phyloP scores from a whole-genome alignment of 2,329 filamentous ascomycete species.

The Aspergillus flavus region DNA sequence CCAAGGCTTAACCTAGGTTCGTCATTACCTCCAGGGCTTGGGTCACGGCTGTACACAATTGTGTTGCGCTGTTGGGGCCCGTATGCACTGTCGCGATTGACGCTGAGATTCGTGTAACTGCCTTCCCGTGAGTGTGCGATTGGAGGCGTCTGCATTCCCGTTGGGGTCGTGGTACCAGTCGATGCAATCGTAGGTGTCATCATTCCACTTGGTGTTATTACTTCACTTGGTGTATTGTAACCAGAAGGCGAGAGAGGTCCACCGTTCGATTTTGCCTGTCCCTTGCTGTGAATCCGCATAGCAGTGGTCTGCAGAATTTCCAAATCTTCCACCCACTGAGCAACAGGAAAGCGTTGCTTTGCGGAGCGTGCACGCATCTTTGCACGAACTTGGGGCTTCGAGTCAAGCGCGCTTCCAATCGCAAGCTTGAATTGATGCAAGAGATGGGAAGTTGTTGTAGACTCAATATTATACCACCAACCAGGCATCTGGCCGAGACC shows the following conservation, averaged over 20 bases:
- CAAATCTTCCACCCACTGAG: slow-evolving; percentile 67
- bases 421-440: slow-evolving; percentile 67
- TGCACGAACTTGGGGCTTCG: slow-evolving; percentile 57
- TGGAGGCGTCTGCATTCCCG: slow-evolving; percentile 38
- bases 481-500: slow-evolving; percentile 72
- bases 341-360: slow-evolving; percentile 68
- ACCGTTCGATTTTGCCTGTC: slow-evolving; percentile 33
- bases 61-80: slow-evolving; percentile 43
- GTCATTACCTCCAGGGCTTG: slow-evolving; percentile 34
- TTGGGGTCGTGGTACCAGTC: slow-evolving; percentile 29
- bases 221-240: slow-evolving; percentile 45
- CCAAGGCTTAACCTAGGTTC: slow-evolving; percentile 36
- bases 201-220: slow-evolving; percentile 27
- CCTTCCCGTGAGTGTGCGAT: slow-evolving; percentile 32
- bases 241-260: slow-evolving; percentile 43
- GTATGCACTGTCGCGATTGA: slow-evolving; percentile 35
- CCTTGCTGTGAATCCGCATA: slow-evolving; percentile 60
- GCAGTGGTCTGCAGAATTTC: slow-evolving; percentile 63
- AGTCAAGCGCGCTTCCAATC: slow-evolving; percentile 63
- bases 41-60: slow-evolving; percentile 43
- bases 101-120: slow-evolving; percentile 32
- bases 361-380: slow-evolving; percentile 67
- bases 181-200: slow-evolving; percentile 26
- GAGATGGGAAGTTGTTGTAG: slow-evolving; percentile 63
- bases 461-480: slow-evolving; percentile 72